These are phyloP conservation scores for Pythium rishiriense DNA, from an alignment of 352 stramenopile species.

Conservation along the genomic window DNA sequence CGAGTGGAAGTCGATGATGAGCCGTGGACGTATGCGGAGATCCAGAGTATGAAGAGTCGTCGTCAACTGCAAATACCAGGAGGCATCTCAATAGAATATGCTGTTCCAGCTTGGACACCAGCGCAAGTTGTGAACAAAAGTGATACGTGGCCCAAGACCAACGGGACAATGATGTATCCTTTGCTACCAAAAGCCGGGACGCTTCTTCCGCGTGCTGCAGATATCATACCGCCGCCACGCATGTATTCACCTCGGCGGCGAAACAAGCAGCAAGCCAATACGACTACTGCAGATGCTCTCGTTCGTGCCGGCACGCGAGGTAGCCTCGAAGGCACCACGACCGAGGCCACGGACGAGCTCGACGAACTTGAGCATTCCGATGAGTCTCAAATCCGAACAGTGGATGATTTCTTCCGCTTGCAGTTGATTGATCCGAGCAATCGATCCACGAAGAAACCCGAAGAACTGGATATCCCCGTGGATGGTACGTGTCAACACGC, in stretches of 20 bases:
- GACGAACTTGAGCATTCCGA: not conserved
- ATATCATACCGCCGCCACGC: conserved; percentile 23
- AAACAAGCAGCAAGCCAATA: conserved; percentile 7
- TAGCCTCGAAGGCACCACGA: conserved; percentile 21
- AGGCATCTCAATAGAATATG: not conserved
- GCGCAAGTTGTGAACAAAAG: not conserved
- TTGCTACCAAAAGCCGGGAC: conserved; percentile 1
- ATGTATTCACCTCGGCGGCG: conserved; percentile 20
- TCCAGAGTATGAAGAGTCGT: conserved; percentile 71
- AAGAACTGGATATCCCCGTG: conserved; percentile 8
- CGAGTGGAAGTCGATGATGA: conserved; percentile 61
- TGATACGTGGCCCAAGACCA: conserved; percentile 2
- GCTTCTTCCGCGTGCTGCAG: conserved; percentile 10
- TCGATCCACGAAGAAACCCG: not conserved
- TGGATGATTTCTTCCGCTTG: conserved; percentile 64
- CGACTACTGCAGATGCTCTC: conserved; percentile 1
- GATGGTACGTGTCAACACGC: not conserved
- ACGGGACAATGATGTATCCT: conserved; percentile 23
- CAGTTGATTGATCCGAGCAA: conserved; percentile 22
- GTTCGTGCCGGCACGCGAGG: conserved; percentile 10
- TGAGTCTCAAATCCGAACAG: conserved; percentile 30
- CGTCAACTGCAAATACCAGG: conserved; percentile 40
- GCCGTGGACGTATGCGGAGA: conserved; percentile 58
- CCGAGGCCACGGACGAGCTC: conserved; percentile 19
- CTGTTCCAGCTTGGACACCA: not conserved